A percentile compares a stretch with the other conserved stretches of the same genome.
Evolutionary conservation across 176 grass and related monocot species (phyloP).

Genomic region (Thalia dealbata): DNA sequence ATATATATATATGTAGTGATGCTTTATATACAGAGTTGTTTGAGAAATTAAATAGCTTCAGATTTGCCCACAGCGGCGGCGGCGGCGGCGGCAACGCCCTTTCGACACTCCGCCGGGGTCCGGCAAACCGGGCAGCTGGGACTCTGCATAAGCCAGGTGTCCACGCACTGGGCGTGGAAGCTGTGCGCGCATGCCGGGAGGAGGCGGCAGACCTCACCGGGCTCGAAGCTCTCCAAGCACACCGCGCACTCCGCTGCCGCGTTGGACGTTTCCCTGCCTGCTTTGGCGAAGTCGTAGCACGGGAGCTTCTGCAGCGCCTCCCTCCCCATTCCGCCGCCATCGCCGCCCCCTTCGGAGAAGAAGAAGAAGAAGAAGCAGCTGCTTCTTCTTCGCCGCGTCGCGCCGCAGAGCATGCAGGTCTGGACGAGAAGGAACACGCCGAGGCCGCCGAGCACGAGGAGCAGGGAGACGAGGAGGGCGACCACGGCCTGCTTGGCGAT

Average conservation of each 20-base stretch:
- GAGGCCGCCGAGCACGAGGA: neutral
- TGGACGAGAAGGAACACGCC: constrained; percentile 1
- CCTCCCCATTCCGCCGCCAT: neutral
- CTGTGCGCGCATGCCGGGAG: constrained; percentile 50
- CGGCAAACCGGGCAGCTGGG: constrained; percentile 46
- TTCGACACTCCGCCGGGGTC: constrained; percentile 5
- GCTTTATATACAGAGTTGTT: too few relatives aligned
- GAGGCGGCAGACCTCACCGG: constrained; percentile 37
- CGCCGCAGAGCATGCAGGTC: neutral
- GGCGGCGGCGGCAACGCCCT: too few relatives aligned
- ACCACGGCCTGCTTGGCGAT: too few relatives aligned
- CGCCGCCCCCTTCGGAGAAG: too few relatives aligned
- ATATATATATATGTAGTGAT: too few relatives aligned
- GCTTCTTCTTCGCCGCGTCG: neutral
- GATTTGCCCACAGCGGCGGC: too few relatives aligned
- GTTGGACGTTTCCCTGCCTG: neutral
- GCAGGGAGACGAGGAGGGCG: neutral
- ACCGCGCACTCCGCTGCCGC: constrained; percentile 28
- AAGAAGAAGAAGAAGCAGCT: too few relatives aligned
- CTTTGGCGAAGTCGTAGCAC: constrained; percentile 26
- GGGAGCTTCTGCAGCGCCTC: constrained; percentile 30
- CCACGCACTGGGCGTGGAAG: constrained; percentile 56
- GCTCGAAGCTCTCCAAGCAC: constrained; percentile 42
- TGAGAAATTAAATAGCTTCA: too few relatives aligned
- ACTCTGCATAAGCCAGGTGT: constrained; percentile 52